Evolutionary conservation across 129 eudicot species (phyloP), one percentile per base, ranked within the genome.

Genomic region (Flaveria brownii): DNA sequence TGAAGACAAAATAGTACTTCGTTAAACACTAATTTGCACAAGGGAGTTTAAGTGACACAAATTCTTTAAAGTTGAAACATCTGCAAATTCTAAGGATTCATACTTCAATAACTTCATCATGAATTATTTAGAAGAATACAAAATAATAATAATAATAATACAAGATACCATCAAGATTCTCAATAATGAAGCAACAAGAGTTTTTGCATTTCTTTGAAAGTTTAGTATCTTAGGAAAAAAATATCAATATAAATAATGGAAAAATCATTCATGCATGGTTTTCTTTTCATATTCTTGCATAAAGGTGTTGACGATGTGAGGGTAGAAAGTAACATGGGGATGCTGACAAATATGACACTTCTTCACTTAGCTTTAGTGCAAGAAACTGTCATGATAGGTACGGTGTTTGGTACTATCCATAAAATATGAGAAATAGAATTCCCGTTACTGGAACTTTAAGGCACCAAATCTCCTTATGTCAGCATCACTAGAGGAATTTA

Each of bases 331-430:
- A 79, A 50, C 59, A 65, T 52, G 68, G 36, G 36, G 36, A 64
- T 36, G 55, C 56, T 41, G 70, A 73, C 52, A 39, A 51, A 36
- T 39, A 69, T 30, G 59, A 50, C 70, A 80, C 63, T 60, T 52
- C 79, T 55, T 70, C 43, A 41, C 56, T 62, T 70, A 68, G 85
- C 70, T 67, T 62, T 70, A 73, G 85, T 81, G 72, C 74, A 49
- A 33, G n/a, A 76, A 76, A 60, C 41, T 54, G 78, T 75, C 77
- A 74, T 46, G 80, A 49, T 30, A 46, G 70, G 85, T 81, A 75
- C 77, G 75, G 72, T 70, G 43, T 81, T 78, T 68, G 78, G 88
- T 78, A 78, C 69, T 63, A 70, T 30, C 18, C 41, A 77, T 77
- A 71, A 77, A 57, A 25, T 71, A 81, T 67, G 26, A 43, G 6